Evolutionary conservation across 2,329 filamentous ascomycete genomes (phyloP).

Genomic region (Ophidiomyces ophidiicola): DNA sequence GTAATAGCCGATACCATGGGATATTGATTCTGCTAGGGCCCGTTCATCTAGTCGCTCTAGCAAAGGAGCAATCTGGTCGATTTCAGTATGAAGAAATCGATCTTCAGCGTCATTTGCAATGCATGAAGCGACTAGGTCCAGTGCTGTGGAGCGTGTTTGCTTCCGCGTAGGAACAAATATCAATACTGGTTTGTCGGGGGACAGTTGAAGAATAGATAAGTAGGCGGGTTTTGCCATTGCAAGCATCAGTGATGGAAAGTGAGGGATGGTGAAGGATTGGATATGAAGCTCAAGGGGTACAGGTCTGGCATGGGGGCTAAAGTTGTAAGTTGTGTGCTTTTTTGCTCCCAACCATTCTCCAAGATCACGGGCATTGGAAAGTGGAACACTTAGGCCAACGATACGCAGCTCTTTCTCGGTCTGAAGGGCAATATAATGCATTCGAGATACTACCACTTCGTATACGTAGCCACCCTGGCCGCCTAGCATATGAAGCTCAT

Average conservation of each 20-base stretch:
- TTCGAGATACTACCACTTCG: slow-evolving; percentile 91
- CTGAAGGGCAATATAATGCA: slow-evolving; percentile 89
- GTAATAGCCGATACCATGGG: slow-evolving; percentile 92
- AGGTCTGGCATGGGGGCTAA: slow-evolving; percentile 80
- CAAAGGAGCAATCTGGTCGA: slow-evolving; percentile 69
- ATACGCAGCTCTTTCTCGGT: slow-evolving; percentile 76
- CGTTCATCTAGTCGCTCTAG: slow-evolving; percentile 75
- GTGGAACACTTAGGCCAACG: slow-evolving; percentile 76
- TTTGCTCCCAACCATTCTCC: slow-evolving; percentile 96
- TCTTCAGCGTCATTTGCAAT: slow-evolving; percentile 84
- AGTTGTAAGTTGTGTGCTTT: slow-evolving; percentile 98
- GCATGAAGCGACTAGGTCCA: slow-evolving; percentile 78
- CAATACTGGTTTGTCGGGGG: slow-evolving; percentile 76
- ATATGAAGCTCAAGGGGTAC: slow-evolving; percentile 87
- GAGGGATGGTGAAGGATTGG: slow-evolving; percentile 88
- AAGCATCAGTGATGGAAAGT: slow-evolving; percentile 96
- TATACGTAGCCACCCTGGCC: slow-evolving; percentile 80
- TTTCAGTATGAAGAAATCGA: slow-evolving; percentile 75
- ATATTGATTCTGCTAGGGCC: slow-evolving; percentile 74
- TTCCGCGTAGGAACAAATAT: slow-evolving; percentile 89
- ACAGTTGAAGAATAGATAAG: slow-evolving; percentile 74
- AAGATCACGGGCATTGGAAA: slow-evolving; percentile 85
- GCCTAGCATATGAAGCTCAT: slow-evolving; percentile 88
- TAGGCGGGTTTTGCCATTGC: slow-evolving; percentile 96
- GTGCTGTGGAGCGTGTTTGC: slow-evolving; percentile 74